Conservation (phyloP, 768 basidiomycete genomes). For the Hypholoma fasciculare region DNA sequence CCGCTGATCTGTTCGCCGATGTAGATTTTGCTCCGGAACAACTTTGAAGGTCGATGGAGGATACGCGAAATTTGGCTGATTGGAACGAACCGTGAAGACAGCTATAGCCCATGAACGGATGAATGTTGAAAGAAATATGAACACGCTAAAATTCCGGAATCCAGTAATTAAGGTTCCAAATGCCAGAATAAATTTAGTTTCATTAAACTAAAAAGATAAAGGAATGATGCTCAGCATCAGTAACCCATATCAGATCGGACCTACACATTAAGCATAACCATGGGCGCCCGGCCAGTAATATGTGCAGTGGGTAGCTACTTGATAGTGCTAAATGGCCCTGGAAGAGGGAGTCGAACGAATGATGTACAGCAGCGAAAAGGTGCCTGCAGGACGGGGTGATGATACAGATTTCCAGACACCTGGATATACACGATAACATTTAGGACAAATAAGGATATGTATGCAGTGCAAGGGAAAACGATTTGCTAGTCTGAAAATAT, state of each 20-base stretch:
- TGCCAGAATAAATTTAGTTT: not conserved
- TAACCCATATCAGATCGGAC: not conserved
- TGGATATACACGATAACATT: slow-evolving; percentile 7
- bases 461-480: slow-evolving; percentile 4
- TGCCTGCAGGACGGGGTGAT: not conserved
- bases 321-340: not conserved
- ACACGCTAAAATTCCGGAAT: not conserved
- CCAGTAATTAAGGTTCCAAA: no score
- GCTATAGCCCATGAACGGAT: no score
- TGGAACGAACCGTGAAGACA: not conserved
- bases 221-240: not conserved
- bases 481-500: slow-evolving; percentile 2
- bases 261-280: not conserved
- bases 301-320: not conserved
- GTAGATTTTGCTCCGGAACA: slow-evolving; percentile 7
- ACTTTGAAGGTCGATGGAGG: slow-evolving; percentile 7
- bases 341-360: not conserved
- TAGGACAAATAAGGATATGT: slow-evolving; percentile 21
- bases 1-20: not conserved
- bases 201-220: not conserved
- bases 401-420: slow-evolving; percentile 5
- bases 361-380: not conserved
- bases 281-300: not conserved
- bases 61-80: slow-evolving; percentile 5
- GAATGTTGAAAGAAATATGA: not conserved